Base-by-base conservation (phyloP, 1,139 yeast genomes). In the Taphrina sp. region DNA sequence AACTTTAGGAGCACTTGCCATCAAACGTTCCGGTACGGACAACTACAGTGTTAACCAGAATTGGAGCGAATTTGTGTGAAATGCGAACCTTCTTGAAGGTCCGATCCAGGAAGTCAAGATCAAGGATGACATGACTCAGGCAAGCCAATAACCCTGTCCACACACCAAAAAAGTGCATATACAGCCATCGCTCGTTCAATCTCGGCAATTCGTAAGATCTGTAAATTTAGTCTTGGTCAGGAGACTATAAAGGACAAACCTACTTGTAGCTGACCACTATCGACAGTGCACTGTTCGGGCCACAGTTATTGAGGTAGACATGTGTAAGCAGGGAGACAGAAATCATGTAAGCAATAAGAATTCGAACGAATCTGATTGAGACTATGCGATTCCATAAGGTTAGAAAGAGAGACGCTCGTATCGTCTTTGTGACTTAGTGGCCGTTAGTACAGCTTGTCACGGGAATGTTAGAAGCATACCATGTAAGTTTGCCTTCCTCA, bases 161-260 rank as follows among this genome's bases (percentile, higher is more conserved):
- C 2, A 49, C 41, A 22, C 38, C 28, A 28, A 49, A 23, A 16
- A 39, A 29, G 8, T 38, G 38, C 26, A 49, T 17, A 22, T 31
- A 49, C 3, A 49, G 24, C 54, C 54, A 49, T 10, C 54, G 38
- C n/a, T 49, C 54, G 16, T 49, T 49, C 24, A 49, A 16, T n/a
- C 54, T 38, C 5, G 54, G 54, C 41, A 49, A 23, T 23, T 49
- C 54, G 19, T 39, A 49, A 3, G 54, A 37, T n/a, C 54, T 31
- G 12, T 37, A 5, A 7, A 24, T 37, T 14, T 16, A 24, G 5
- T 8, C 7, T 8, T 34, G 19, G n/a, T 34, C 14, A 8, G 19
- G 35, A 12, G 10, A 39, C 1, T 14, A 12, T 12, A 20, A 28
- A 12, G 35, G 24, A 26, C 14, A 3, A 28, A 14, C 47, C 20